Conservation (phyloP, 2,329 filamentous ascomycete genomes). For the Cercospora brassicicola region DNA sequence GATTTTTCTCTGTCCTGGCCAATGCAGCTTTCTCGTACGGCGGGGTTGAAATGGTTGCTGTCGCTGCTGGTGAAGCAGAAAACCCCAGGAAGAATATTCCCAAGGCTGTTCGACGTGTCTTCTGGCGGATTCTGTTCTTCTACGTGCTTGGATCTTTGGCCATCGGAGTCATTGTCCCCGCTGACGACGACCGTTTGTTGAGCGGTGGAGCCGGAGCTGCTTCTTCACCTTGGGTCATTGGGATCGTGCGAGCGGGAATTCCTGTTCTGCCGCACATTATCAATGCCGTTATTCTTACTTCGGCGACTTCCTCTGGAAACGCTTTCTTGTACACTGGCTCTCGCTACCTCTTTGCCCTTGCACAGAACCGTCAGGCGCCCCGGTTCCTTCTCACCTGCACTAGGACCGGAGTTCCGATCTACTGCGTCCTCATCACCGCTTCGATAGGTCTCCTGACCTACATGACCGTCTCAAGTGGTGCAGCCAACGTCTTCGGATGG, state of each 20-base stretch:
- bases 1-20: conserved; percentile 56
- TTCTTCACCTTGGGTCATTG: conserved; percentile 66
- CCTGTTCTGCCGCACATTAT: conserved; percentile 68
- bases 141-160: conserved; percentile 58
- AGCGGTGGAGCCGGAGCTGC: conserved; percentile 45
- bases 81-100: conserved; percentile 57
- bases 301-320: conserved; percentile 69
- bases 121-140: conserved; percentile 53
- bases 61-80: conserved; percentile 57
- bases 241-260: conserved; percentile 66
- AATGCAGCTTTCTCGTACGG: conserved; percentile 54
- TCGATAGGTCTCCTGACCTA: conserved; percentile 59
- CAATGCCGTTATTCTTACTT: conserved; percentile 74
- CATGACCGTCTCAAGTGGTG: conserved; percentile 46
- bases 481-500: conserved; percentile 38
- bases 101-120: conserved; percentile 56
- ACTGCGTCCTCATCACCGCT: conserved; percentile 42
- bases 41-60: conserved; percentile 56
- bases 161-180: conserved; percentile 62
- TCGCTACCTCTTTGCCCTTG: conserved; percentile 53
- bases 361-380: conserved; percentile 55
- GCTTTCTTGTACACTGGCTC: conserved; percentile 61
- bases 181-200: conserved; percentile 53
- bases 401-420: conserved; percentile 47
- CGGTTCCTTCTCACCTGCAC: conserved; percentile 50